A percentile compares a stretch with the other conserved stretches of the same genome.
These are phyloP conservation scores for Candida sonorensis DNA, from an alignment of 805 yeast genomes.

Conservation along the genomic window DNA sequence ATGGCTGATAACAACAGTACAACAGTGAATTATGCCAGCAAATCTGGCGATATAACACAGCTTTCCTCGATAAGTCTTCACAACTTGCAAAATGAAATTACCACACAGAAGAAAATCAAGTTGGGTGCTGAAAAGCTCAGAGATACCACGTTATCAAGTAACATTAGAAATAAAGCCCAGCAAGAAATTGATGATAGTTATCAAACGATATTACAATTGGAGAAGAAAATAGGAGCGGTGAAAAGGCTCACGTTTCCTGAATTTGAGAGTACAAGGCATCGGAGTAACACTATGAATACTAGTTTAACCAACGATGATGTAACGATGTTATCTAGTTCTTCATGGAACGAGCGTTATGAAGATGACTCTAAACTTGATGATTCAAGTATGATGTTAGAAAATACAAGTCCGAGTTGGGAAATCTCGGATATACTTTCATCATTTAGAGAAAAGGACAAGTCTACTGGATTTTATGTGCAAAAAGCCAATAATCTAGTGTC, in stretches of 20 bases:
- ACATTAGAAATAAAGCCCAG: background rate
- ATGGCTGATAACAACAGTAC: too few relatives aligned
- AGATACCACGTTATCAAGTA: background rate
- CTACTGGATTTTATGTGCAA: constrained; percentile 43
- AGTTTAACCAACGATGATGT: constrained; percentile 11
- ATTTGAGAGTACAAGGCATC: constrained; percentile 16
- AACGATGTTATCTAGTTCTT: constrained; percentile 10
- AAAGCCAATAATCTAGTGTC: constrained; percentile 62
- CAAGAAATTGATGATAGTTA: constrained; percentile 2
- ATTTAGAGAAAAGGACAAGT: constrained; percentile 44
- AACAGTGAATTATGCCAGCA: background rate
- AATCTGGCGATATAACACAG: background rate
- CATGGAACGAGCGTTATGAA: constrained; percentile 8
- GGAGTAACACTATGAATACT: constrained; percentile 19
- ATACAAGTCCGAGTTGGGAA: constrained; percentile 49
- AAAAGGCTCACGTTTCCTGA: constrained; percentile 16
- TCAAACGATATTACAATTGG: constrained; percentile 1
- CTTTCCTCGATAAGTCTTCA: constrained; percentile 1
- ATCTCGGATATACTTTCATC: constrained; percentile 56
- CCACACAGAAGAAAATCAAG: constrained; percentile 2
- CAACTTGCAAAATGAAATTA: constrained; percentile 1
- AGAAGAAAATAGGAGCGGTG: constrained; percentile 9
- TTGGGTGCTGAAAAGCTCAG: constrained; percentile 1
- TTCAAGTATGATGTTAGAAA: too few relatives aligned
- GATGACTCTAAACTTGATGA: constrained; percentile 3